phyloP scores from a whole-genome alignment of 345 rosid genomes.

The Ceriops tagal region DNA sequence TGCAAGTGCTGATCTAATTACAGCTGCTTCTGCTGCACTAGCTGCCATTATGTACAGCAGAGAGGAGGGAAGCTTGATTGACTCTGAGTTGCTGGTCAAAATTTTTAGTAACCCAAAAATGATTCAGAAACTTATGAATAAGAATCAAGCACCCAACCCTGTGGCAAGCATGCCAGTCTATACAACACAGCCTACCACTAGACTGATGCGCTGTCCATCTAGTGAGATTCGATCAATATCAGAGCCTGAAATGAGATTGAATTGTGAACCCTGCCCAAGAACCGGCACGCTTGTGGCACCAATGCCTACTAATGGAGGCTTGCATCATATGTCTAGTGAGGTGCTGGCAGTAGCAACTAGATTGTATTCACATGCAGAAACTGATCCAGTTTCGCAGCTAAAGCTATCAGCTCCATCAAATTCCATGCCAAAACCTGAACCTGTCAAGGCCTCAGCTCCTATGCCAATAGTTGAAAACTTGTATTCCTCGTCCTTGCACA shows the following conservation, averaged over 20 bases:
- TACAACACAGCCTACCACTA: constrained; percentile 12
- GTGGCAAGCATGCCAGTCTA: not conserved
- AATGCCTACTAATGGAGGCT: constrained; percentile 6
- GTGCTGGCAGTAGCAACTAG: constrained; percentile 12
- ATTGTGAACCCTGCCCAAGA: not conserved
- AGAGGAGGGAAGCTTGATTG: constrained; percentile 43
- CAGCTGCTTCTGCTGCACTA: constrained; percentile 43
- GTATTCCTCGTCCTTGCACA: not conserved
- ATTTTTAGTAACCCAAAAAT: constrained; percentile 50
- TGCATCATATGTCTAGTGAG: constrained; percentile 13
- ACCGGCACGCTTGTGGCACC: constrained; percentile 1
- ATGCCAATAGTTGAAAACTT: constrained; percentile 15
- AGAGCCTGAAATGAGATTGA: constrained; percentile 14
- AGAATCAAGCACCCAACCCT: constrained; percentile 16
- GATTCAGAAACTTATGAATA: constrained; percentile 34
- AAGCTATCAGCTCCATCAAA: constrained; percentile 22
- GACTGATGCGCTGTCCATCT: constrained; percentile 12
- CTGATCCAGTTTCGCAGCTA: constrained; percentile 3
- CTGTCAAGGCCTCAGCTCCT: not conserved
- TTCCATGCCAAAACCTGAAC: constrained; percentile 1
- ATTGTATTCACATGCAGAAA: constrained; percentile 1
- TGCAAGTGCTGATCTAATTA: constrained; percentile 26
- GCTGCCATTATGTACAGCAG: constrained; percentile 32
- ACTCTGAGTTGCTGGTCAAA: constrained; percentile 51
- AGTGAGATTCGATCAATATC: constrained; percentile 4